Evolutionary conservation across 352 stramenopile genomes (phyloP).

Genomic region (Paralagenidium karlingii): DNA sequence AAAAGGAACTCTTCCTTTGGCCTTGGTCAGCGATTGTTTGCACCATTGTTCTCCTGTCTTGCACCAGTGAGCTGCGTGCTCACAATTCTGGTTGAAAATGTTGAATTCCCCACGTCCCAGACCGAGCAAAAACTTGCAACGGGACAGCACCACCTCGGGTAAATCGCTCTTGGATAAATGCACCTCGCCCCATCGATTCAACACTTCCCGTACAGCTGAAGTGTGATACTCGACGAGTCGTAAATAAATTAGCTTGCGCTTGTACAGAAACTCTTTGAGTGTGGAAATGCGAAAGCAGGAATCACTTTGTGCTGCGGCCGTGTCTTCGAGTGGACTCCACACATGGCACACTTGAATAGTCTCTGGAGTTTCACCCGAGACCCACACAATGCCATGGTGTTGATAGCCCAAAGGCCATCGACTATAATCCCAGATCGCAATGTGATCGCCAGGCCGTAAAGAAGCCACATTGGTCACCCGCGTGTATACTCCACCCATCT

Average conservation of each 20-base stretch:
- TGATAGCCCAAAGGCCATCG: conserved; percentile 80
- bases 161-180: conserved; percentile 73
- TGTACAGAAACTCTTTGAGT: conserved; percentile 69
- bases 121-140: conserved; percentile 72
- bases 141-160: conserved; percentile 65
- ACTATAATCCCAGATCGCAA: conserved; percentile 77
- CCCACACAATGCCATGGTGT: conserved; percentile 79
- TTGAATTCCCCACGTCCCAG: conserved; percentile 75
- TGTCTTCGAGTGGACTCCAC: conserved; percentile 68
- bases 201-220: conserved; percentile 56
- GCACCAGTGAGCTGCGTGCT: conserved; percentile 80
- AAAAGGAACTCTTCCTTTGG: conserved; percentile 59
- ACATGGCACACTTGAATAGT: conserved; percentile 76
- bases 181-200: conserved; percentile 78
- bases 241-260: conserved; percentile 39
- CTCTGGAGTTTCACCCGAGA: conserved; percentile 37
- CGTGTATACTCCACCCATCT: conserved; percentile 76
- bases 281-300: conserved; percentile 81
- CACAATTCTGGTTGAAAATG: conserved; percentile 82
- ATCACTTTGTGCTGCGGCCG: conserved; percentile 62
- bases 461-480: conserved; percentile 59
- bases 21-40: conserved; percentile 74
- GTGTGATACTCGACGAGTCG: conserved; percentile 82
- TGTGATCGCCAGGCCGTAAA: conserved; percentile 69
- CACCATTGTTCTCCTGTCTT: conserved; percentile 85